These are phyloP conservation scores for Penicillium cinerascens DNA, from an alignment of 495 filamentous ascomycete species.

Conservation along the genomic window DNA sequence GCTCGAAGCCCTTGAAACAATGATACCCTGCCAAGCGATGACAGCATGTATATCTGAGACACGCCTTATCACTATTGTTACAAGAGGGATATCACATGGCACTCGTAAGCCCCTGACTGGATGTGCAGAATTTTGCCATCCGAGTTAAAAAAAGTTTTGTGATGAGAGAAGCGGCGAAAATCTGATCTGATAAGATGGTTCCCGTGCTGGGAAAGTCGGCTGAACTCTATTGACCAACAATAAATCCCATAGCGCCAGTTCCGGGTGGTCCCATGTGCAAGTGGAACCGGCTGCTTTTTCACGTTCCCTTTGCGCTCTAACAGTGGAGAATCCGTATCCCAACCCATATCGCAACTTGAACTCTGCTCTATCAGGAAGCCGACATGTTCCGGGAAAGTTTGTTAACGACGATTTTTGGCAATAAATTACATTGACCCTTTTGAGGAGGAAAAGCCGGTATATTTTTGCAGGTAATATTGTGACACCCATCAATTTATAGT, in stretches of 20 bases:
- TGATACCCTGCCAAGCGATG: background rate
- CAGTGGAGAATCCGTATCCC: background rate
- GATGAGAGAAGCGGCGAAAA: background rate
- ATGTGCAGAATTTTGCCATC: background rate
- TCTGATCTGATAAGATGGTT: conserved; percentile 2
- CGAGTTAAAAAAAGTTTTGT: background rate
- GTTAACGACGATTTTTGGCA: background rate
- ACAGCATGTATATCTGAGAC: background rate
- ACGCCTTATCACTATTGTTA: background rate
- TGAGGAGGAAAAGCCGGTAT: too few species aligned
- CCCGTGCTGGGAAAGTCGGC: background rate
- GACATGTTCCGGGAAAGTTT: background rate
- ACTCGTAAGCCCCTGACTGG: background rate
- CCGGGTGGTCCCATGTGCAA: conserved; percentile 3
- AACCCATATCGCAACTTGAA: background rate
- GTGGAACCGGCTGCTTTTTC: background rate
- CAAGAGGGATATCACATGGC: background rate
- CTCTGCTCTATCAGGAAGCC: background rate
- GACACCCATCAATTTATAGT: too few species aligned
- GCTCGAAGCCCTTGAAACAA: background rate
- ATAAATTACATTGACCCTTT: too few species aligned
- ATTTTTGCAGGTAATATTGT: too few species aligned
- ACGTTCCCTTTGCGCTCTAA: background rate
- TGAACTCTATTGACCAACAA: background rate
- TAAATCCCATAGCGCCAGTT: background rate